These are phyloP conservation scores for Talaromyces amestolkiae DNA, from an alignment of 2,329 filamentous ascomycete species.

Conservation along the genomic window DNA sequence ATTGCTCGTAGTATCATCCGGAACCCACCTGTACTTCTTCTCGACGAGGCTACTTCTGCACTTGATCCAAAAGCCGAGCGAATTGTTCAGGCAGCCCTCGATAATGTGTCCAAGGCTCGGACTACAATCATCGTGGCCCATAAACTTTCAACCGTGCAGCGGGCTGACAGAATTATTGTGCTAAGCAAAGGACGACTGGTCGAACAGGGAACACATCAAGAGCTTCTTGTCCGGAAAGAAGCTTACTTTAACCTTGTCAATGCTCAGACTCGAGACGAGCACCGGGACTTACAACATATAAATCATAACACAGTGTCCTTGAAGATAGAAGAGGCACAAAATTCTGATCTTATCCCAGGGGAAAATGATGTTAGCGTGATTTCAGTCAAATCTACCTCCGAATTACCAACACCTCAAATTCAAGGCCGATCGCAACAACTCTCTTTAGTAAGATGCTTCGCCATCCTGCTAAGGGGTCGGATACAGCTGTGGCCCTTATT, in stretches of 20 bases:
- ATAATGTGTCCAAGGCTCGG: constrained; percentile 76
- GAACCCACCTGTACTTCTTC: constrained; percentile 83
- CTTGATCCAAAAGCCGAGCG: constrained; percentile 93
- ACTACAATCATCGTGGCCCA: constrained; percentile 97
- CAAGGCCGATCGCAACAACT: neutral
- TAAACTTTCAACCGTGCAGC: constrained; percentile 86
- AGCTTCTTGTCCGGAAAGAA: constrained; percentile 48
- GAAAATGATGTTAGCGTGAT: neutral
- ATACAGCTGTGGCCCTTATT: neutral
- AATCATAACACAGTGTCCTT: neutral
- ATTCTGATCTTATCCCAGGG: neutral
- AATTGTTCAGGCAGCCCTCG: constrained; percentile 90
- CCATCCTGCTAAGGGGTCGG: neutral
- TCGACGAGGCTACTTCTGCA: constrained; percentile 92
- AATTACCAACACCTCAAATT: neutral
- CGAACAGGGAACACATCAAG: constrained; percentile 85
- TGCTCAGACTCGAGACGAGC: neutral
- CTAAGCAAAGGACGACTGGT: constrained; percentile 82
- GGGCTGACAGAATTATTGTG: constrained; percentile 93
- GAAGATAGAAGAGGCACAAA: neutral
- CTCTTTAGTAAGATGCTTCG: neutral
- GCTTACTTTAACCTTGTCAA: neutral
- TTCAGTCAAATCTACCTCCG: neutral
- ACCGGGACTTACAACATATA: neutral
- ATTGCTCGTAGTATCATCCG: constrained; percentile 88